These are phyloP conservation scores for Arabis alpina DNA, from an alignment of 345 rosid genomes.

Conservation along the genomic window DNA sequence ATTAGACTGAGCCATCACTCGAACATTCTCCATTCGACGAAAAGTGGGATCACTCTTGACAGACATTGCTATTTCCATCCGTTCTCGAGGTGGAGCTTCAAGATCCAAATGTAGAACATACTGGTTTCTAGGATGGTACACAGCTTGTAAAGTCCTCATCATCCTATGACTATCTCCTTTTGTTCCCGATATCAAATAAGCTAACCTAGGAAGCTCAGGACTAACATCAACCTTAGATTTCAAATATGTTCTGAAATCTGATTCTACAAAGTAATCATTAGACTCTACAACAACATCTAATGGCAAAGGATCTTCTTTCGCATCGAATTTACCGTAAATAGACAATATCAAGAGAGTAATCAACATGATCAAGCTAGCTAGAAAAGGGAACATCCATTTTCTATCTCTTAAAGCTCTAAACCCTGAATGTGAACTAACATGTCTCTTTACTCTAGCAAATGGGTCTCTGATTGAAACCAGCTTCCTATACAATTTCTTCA, in stretches of 20 bases:
- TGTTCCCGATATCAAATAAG: constrained; percentile 91
- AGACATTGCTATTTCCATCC: constrained; percentile 64
- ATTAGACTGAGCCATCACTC: constrained; percentile 88
- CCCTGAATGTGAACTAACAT: constrained; percentile 60
- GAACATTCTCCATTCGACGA: constrained; percentile 79
- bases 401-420: constrained; percentile 63
- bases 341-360: constrained; percentile 56
- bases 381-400: constrained; percentile 81
- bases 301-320: constrained; percentile 51
- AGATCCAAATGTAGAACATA: constrained; percentile 93
- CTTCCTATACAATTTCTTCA: constrained; percentile 55
- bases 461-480: constrained; percentile 49
- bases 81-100: constrained; percentile 89
- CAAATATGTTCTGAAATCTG: constrained; percentile 49
- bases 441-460: constrained; percentile 55
- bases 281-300: constrained; percentile 58
- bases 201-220: constrained; percentile 70
- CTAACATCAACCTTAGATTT: constrained; percentile 34
- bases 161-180: constrained; percentile 92
- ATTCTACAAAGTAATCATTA: constrained; percentile 71
- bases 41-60: constrained; percentile 80
- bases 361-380: constrained; percentile 71
- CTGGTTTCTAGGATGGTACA: constrained; percentile 95
- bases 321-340: constrained; percentile 50
- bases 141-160: constrained; percentile 94